Percentiles rank a stretch among this genome's conserved stretches.
phyloP scores from a whole-genome alignment of 2,329 filamentous ascomycete genomes.

The Ploettnerulaceae sp. region DNA sequence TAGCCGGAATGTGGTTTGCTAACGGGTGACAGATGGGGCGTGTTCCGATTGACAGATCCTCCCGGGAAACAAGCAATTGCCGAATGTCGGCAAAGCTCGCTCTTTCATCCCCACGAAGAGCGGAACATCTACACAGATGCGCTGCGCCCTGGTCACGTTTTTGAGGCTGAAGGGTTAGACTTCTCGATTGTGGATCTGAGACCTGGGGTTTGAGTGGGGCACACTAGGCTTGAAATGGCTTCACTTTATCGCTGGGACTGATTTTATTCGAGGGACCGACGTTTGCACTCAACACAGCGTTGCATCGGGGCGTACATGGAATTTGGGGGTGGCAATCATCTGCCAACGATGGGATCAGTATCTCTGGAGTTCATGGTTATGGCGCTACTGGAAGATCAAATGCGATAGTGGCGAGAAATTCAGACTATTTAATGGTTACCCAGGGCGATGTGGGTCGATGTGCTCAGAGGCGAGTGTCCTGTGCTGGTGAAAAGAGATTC shows the following conservation, averaged over 20 bases:
- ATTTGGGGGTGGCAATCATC: background rate
- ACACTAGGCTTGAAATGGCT: background rate
- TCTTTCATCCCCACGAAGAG: slow-evolving; percentile 72
- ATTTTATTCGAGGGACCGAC: background rate
- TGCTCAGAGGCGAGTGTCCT: background rate
- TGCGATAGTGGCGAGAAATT: background rate
- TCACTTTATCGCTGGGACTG: background rate
- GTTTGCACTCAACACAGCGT: slow-evolving; percentile 2
- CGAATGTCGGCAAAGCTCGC: slow-evolving; percentile 67
- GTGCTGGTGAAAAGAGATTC: background rate
- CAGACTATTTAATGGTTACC: background rate
- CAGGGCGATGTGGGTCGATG: background rate
- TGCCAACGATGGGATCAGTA: too few relatives aligned
- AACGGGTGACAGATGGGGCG: slow-evolving; percentile 63
- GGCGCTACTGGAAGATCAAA: background rate
- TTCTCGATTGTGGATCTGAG: slow-evolving; percentile 64
- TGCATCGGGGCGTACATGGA: background rate
- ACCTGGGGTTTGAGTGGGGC: slow-evolving; percentile 13
- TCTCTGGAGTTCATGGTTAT: background rate
- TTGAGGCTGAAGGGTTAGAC: slow-evolving; percentile 49
- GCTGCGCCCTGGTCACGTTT: slow-evolving; percentile 51
- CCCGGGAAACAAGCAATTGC: slow-evolving; percentile 84
- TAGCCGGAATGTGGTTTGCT: slow-evolving; percentile 1
- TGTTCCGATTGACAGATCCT: slow-evolving; percentile 90
- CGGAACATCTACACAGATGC: slow-evolving; percentile 38